A percentile compares a stretch with the other conserved stretches of the same genome.
These are phyloP conservation scores for Anisogramma anomala DNA, from an alignment of 2,329 filamentous ascomycete genomes.

Conservation along the genomic window DNA sequence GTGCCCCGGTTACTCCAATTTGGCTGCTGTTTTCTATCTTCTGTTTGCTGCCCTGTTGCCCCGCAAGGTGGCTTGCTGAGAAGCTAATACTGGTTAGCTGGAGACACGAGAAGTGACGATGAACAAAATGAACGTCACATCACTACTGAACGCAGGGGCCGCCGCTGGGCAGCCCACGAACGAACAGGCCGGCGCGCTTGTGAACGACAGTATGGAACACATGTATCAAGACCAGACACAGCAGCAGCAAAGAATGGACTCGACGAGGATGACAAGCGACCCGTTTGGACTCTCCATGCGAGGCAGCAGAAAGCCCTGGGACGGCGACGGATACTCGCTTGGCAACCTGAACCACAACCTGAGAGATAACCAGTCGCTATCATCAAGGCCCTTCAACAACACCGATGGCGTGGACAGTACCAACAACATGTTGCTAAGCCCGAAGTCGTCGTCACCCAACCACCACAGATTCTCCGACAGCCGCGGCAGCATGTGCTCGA, in stretches of 20 bases:
- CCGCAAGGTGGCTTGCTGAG: too few relatives aligned
- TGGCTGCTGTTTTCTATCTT: not conserved
- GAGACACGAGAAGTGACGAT: not conserved
- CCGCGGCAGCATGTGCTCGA: conserved; percentile 33
- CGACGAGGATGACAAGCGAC: conserved; percentile 19
- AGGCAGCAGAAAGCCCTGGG: conserved; percentile 39
- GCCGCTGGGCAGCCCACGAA: conserved; percentile 8
- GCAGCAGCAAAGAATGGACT: too few relatives aligned
- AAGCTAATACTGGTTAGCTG: not conserved
- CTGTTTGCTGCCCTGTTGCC: not conserved
- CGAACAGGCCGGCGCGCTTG: conserved; percentile 1
- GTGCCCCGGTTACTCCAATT: not conserved
- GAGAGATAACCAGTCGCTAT: conserved; percentile 23
- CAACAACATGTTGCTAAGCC: conserved; percentile 18
- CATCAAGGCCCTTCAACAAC: conserved; percentile 19
- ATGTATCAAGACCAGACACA: conserved; percentile 7
- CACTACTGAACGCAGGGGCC: conserved; percentile 28
- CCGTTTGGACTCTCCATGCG: conserved; percentile 19
- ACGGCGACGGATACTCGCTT: conserved; percentile 37
- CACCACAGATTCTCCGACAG: conserved; percentile 41
- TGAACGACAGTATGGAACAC: conserved; percentile 4
- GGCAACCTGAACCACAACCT: conserved; percentile 28
- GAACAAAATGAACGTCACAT: conserved; percentile 28
- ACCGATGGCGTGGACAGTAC: conserved; percentile 13
- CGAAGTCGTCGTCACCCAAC: conserved; percentile 25